Evolutionary conservation across 805 yeast species (phyloP), one percentile per base, ranked within the genome.

Genomic region (Metschnikowia sp.): DNA sequence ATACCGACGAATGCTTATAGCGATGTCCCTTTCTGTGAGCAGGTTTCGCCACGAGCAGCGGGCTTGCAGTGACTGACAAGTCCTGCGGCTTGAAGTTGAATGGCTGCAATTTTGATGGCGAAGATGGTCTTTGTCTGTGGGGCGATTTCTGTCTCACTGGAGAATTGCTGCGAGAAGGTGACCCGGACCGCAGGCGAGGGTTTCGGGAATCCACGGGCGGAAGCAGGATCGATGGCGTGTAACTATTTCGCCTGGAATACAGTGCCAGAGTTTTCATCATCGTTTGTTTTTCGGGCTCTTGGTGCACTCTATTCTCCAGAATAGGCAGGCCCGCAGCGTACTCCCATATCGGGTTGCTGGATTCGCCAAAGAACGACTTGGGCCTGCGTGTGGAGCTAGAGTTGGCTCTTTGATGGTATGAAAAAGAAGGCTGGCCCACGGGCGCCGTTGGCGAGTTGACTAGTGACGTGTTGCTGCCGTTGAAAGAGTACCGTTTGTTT

Each of bases 1-100:
- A 89, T 6, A 92, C 96, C 8, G 97, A 90, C 3, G 97, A 90
- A 65, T 92, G 98, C 63, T 92, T 92, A 63, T 92, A 92, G 56
- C 92, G 79, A 66, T 92, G 99, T 7, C 99, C 99, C 56, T 91
- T 82, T 73, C 99, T 83, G 58, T 83, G 88, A 0, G 86, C 82
- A 1, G 89, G 80, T 58, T 70, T 77, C 30, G 66, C 63, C 45
- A 56, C 61, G 10, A 52, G 48, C 10, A 49, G 40, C 38, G 46
- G 53, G 22, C 44, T 40, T 34, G 44, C 46, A 8, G 45, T 42
- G 15, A 49, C 19, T 8, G 41, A 39, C 57, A 68, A 63, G 51
- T 70, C 77, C 49, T 79, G 77, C 8, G 86, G 77, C 53, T 79
- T 74, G 70, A 84, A 86, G 57, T 83, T 82, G 71, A 86, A 86